These are phyloP conservation scores for Globisporangium nodosum DNA, from an alignment of 352 stramenopile species.

Conservation along the genomic window DNA sequence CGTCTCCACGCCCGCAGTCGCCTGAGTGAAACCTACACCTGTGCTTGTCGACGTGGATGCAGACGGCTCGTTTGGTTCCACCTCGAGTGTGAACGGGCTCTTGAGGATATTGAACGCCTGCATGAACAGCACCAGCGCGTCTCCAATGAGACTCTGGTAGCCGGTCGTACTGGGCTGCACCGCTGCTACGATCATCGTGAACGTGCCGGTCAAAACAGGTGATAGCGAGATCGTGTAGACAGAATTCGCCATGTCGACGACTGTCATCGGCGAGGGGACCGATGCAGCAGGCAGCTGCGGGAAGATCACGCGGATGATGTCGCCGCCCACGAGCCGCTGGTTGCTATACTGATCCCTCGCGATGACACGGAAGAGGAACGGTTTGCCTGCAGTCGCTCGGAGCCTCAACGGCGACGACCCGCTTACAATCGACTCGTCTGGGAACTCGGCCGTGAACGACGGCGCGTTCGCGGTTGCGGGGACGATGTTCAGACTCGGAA, in stretches of 20 bases:
- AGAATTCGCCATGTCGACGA: constrained; percentile 31
- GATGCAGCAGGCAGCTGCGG: constrained; percentile 17
- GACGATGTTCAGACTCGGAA: constrained; percentile 35
- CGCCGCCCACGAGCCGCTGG: constrained; percentile 22
- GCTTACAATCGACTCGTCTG: background rate
- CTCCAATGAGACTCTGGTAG: constrained; percentile 12
- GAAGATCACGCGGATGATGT: constrained; percentile 33
- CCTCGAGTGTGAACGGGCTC: constrained; percentile 39
- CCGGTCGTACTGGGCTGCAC: constrained; percentile 16
- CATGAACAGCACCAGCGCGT: constrained; percentile 27
- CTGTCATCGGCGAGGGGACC: constrained; percentile 11
- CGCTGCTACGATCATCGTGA: constrained; percentile 36
- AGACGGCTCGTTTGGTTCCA: constrained; percentile 28
- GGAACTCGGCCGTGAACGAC: constrained; percentile 38
- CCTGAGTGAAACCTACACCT: constrained; percentile 23
- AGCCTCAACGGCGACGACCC: background rate
- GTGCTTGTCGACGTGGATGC: constrained; percentile 25
- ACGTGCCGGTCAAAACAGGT: constrained; percentile 26
- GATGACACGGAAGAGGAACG: constrained; percentile 29
- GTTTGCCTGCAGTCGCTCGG: constrained; percentile 13
- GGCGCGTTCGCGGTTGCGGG: constrained; percentile 21
- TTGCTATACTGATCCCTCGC: constrained; percentile 40
- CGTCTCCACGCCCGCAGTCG: constrained; percentile 26
- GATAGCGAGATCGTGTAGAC: constrained; percentile 35
- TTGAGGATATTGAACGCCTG: constrained; percentile 27